Conservation (phyloP, 2,329 filamentous ascomycete genomes). For the Paecilomyces sp. region DNA sequence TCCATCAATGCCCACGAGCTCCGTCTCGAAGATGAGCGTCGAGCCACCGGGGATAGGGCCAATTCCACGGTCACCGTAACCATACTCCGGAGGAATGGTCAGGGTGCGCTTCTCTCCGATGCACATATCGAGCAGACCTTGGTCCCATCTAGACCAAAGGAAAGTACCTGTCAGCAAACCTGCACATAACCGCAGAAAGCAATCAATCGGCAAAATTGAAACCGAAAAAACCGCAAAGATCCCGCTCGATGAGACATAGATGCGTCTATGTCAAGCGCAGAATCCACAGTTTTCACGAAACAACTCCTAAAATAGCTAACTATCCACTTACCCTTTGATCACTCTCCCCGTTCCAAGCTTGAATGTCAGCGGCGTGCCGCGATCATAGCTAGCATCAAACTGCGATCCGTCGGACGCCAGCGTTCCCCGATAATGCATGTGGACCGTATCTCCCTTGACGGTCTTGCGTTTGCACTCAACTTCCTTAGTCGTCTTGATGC, state of each 20-base stretch:
- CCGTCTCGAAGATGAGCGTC: constrained; percentile 87
- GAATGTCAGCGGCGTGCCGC: constrained; percentile 70
- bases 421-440: constrained; percentile 84
- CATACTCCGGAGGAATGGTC: constrained; percentile 80
- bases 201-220: not conserved
- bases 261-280: not conserved
- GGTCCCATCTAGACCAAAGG: constrained; percentile 62
- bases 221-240: not conserved
- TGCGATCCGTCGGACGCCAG: constrained; percentile 64
- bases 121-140: constrained; percentile 89
- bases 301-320: not conserved
- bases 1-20: constrained; percentile 76
- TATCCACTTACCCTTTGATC: constrained; percentile 69
- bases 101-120: constrained; percentile 86
- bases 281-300: not conserved
- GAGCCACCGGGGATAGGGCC: constrained; percentile 78
- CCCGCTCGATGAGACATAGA: not conserved
- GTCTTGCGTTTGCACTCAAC: constrained; percentile 77
- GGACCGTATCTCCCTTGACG: constrained; percentile 66
- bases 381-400: constrained; percentile 80
- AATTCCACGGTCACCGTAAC: constrained; percentile 68
- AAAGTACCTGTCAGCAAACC: constrained; percentile 1
- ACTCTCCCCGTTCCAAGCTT: constrained; percentile 72
- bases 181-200: not conserved
- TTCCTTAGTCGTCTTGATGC: constrained; percentile 67